These are phyloP conservation scores for Sanghuangporus sanghuang DNA, from an alignment of 1,284 basidiomycete genomes.

Conservation along the genomic window DNA sequence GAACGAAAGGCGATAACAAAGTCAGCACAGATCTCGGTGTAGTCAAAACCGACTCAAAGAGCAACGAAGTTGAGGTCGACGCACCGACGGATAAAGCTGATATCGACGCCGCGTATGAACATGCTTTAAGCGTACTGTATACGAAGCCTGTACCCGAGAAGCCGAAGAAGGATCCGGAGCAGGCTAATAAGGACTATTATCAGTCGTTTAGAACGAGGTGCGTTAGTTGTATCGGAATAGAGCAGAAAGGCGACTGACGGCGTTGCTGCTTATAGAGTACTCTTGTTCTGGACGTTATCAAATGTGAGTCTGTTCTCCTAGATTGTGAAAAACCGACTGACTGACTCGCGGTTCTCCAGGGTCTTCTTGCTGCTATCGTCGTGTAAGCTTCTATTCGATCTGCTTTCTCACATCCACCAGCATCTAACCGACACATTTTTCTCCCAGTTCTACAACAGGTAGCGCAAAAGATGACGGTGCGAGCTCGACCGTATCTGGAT, in stretches of 20 bases:
- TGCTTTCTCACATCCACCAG: slow-evolving; percentile 5
- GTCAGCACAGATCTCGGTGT: slow-evolving; percentile 79
- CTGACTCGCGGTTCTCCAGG: slow-evolving; percentile 34
- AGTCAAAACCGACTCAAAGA: slow-evolving; percentile 54
- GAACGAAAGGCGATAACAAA: slow-evolving; percentile 89
- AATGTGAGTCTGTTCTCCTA: slow-evolving; percentile 46
- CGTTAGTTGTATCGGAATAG: slow-evolving; percentile 20
- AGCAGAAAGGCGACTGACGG: background rate
- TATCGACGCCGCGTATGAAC: slow-evolving; percentile 82
- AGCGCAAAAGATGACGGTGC: slow-evolving; percentile 43
- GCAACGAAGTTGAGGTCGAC: slow-evolving; percentile 75
- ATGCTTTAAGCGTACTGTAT: slow-evolving; percentile 74
- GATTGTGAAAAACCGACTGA: slow-evolving; percentile 11
- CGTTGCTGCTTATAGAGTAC: slow-evolving; percentile 36
- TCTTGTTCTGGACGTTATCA: slow-evolving; percentile 80
- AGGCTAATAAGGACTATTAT: slow-evolving; percentile 87
- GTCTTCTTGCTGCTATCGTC: slow-evolving; percentile 68
- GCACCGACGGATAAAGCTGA: slow-evolving; percentile 82
- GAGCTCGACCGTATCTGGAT: slow-evolving; percentile 57
- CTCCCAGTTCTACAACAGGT: background rate
- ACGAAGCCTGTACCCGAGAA: slow-evolving; percentile 72
- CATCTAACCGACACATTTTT: background rate
- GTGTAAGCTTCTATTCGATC: slow-evolving; percentile 36
- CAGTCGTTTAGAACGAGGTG: slow-evolving; percentile 82
- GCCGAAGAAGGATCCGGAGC: slow-evolving; percentile 55